Percentiles rank a stretch among this genome's conserved stretches.
These are phyloP conservation scores for Hordeum vulgare DNA, from an alignment of 176 grass and related monocot species.

Conservation along the genomic window DNA sequence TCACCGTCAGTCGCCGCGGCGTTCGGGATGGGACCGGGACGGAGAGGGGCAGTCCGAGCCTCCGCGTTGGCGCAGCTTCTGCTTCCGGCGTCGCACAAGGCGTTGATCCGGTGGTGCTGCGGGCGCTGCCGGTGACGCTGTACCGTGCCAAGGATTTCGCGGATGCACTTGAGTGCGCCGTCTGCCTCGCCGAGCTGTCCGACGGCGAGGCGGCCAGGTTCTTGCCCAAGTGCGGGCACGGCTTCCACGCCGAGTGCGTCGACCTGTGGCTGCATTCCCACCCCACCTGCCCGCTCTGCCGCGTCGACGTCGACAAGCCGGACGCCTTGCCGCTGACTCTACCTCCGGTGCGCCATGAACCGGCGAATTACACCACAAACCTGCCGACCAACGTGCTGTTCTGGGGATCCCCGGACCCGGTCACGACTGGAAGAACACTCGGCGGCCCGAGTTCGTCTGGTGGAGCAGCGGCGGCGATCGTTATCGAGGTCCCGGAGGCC, in stretches of 20 bases:
- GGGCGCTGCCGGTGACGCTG: constrained; percentile 22
- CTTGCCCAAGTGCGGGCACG: constrained; percentile 47
- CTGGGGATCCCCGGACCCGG: constrained; percentile 28
- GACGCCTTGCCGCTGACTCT: constrained; percentile 20
- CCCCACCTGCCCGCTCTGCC: constrained; percentile 70
- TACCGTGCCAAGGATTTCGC: constrained; percentile 32
- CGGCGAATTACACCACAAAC: constrained; percentile 33
- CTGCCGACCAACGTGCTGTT: constrained; percentile 67
- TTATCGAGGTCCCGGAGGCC: constrained; percentile 50
- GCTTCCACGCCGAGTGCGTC: constrained; percentile 71
- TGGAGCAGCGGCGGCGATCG: constrained; percentile 13
- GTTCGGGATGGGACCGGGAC: not conserved
- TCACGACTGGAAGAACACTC: not conserved
- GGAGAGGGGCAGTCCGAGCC: not conserved
- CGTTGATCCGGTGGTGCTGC: constrained; percentile 11
- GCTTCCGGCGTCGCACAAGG: not conserved
- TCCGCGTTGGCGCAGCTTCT: not conserved
- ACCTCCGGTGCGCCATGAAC: constrained; percentile 49
- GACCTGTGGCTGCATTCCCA: constrained; percentile 59
- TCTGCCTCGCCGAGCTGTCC: constrained; percentile 60
- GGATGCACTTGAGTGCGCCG: constrained; percentile 50
- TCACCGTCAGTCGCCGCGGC: not conserved
- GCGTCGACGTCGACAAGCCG: constrained; percentile 40
- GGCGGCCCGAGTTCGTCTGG: constrained; percentile 7
- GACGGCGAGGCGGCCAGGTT: constrained; percentile 51